Percentiles rank a stretch among this genome's conserved stretches.
phyloP scores from a whole-genome alignment of 2,329 filamentous ascomycete species.

The Alternaria postmessia region DNA sequence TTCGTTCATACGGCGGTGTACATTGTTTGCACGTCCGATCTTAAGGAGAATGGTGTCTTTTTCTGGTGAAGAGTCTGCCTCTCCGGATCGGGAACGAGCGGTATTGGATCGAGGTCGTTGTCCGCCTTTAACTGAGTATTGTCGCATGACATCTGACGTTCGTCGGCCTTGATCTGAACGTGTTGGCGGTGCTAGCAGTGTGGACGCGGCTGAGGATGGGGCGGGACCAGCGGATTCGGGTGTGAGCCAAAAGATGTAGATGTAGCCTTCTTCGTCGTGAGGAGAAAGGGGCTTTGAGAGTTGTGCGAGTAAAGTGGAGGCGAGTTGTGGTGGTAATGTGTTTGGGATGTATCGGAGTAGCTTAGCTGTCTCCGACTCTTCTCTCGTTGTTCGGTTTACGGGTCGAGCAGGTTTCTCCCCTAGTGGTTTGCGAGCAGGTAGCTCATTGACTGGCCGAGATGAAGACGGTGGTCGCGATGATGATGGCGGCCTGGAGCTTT shows the following conservation, averaged over 20 bases:
- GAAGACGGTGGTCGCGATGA: conserved; percentile 10
- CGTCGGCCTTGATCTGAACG: conserved; percentile 35
- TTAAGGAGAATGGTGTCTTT: conserved; percentile 71
- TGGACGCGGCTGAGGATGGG: conserved; percentile 56
- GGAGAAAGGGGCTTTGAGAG: conserved; percentile 77
- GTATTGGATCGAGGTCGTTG: conserved; percentile 8
- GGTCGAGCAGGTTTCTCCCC: conserved; percentile 35
- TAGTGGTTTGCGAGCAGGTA: conserved; percentile 36
- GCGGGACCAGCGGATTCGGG: conserved; percentile 64
- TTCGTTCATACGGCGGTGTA: conserved; percentile 88
- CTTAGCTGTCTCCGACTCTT: conserved; percentile 47
- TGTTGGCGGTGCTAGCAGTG: conserved; percentile 63
- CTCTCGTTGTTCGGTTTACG: conserved; percentile 28
- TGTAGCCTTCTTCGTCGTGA: conserved; percentile 82
- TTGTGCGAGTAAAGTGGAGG: conserved; percentile 77
- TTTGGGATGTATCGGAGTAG: conserved; percentile 75
- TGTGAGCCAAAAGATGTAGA: conserved; percentile 99
- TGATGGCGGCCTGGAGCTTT: conserved; percentile 6
- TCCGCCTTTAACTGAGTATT: conserved; percentile 39
- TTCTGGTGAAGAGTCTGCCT: conserved; percentile 4
- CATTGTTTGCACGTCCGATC: conserved; percentile 76
- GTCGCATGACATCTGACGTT: conserved; percentile 45
- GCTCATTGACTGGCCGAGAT: conserved; percentile 19
- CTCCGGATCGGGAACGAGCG: conserved; percentile 1
- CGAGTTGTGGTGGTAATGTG: conserved; percentile 70